These are phyloP conservation scores for Aureobasidium pullulans DNA, from an alignment of 2,329 filamentous ascomycete genomes.

Conservation along the genomic window DNA sequence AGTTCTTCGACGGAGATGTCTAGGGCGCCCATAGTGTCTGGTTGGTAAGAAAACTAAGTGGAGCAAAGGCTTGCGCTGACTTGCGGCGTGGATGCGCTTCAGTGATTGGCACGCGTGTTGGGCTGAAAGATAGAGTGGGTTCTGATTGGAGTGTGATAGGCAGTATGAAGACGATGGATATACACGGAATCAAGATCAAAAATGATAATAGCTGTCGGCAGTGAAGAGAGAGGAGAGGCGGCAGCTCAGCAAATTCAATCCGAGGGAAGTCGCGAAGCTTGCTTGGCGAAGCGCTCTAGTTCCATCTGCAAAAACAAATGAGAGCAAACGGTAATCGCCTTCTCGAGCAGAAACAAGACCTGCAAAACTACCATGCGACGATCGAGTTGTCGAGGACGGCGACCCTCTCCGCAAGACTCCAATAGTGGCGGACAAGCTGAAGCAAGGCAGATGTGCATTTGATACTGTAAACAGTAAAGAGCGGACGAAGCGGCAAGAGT, in stretches of 20 bases:
- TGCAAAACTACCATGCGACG: too few species aligned
- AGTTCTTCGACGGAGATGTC: conserved; percentile 65
- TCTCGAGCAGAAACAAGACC: too few species aligned
- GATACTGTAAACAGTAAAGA: too few species aligned
- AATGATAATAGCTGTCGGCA: not conserved
- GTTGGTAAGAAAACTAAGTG: not conserved
- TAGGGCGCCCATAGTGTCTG: conserved; percentile 16
- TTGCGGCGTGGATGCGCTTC: not conserved
- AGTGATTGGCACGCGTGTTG: not conserved
- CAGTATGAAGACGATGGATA: not conserved
- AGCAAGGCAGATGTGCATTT: too few species aligned
- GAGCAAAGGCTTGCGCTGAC: conserved; percentile 1
- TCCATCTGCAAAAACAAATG: not conserved
- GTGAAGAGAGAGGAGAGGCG: not conserved
- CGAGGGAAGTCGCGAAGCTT: not conserved
- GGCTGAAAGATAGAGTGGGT: not conserved
- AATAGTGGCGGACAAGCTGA: too few species aligned
- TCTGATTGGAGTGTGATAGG: not conserved
- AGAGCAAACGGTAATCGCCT: not conserved
- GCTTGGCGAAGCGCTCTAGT: not conserved
- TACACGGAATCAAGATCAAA: not conserved
- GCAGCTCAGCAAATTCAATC: not conserved
- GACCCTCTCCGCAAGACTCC: too few species aligned
- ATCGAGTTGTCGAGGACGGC: too few species aligned
- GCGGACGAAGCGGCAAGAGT: not conserved